phyloP scores from a whole-genome alignment of 331 rosid species.

The Spiraea crenata region DNA sequence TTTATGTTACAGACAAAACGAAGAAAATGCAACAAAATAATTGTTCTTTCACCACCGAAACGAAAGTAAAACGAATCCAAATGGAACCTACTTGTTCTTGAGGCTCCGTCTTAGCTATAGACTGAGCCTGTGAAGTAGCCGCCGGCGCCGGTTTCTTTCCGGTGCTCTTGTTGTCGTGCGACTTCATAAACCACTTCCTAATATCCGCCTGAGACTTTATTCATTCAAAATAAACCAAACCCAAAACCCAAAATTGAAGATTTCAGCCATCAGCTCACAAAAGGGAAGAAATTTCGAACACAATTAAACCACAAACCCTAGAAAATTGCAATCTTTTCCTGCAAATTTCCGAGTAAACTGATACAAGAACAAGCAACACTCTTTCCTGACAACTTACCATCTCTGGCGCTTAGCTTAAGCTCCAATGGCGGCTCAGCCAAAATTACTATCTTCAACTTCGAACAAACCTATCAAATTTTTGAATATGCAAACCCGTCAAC shows the following conservation, averaged over 20 bases:
- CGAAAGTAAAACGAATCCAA: not conserved
- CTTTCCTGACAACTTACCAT: too few relatives aligned
- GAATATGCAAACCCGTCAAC: too few relatives aligned
- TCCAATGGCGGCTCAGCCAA: too few relatives aligned
- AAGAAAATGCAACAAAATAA: slow-evolving; percentile 2
- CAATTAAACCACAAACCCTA: too few relatives aligned
- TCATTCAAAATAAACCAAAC: not conserved
- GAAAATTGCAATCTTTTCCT: too few relatives aligned
- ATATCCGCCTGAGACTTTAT: slow-evolving; percentile 57
- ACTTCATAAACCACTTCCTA: slow-evolving; percentile 94
- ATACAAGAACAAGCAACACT: too few relatives aligned
- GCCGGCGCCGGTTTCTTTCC: slow-evolving; percentile 28
- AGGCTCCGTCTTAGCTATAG: slow-evolving; percentile 41
- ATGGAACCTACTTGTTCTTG: slow-evolving; percentile 44
- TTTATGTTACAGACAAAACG: not conserved
- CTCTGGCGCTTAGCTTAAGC: too few relatives aligned
- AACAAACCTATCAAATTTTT: not conserved
- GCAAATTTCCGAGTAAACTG: too few relatives aligned
- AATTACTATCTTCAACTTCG: too few relatives aligned
- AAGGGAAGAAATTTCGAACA: too few relatives aligned
- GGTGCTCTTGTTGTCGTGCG: slow-evolving; percentile 63
- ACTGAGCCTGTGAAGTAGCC: slow-evolving; percentile 24
- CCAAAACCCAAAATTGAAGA: too few relatives aligned
- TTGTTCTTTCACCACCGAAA: not conserved
- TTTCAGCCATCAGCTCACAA: too few relatives aligned